Base-by-base conservation (phyloP, 805 yeast genomes). In the Ogataea paraovalis region DNA sequence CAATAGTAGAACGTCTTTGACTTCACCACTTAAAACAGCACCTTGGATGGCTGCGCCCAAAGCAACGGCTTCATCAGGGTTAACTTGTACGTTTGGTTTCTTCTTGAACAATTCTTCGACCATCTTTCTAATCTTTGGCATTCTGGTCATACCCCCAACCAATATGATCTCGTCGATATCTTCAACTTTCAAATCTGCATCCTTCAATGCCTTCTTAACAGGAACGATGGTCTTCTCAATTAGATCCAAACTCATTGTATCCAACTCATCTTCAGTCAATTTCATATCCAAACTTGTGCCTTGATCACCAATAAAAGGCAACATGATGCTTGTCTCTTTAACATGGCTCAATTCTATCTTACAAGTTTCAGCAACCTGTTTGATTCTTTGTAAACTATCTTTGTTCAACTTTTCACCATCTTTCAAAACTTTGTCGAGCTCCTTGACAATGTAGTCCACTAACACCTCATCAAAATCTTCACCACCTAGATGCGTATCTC, bases 11-110 rank as follows among this genome's bases (percentile, higher is more conserved):
- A 90, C 96, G 65, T 90, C 96, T 67, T 87, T 87, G 57, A 90
- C 96, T 71, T 88, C 96, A 70, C 97, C 97, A 50, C 96, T 86
- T 55, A 90, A 76, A 54, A 90, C 96, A 62, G 96, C 97, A 72
- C 97, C 97, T 76, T 90, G 97, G 61, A 90, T 91, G 49, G 97
- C 97, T 55, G 97, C 97, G 74, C 97, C 97, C 72, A 90, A 82
- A 58, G 95, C 94, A 52, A 87, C 95, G 42, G 95, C 95, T 76
- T 87, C 95, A 66, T 87, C 95, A 43, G 97, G 97, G 82, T 90
- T 90, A 61, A 90, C 96, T 46, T 92, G 82, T 75, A 86, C 89
- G 64, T 87, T 85, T 59, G 96, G 95, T 59, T 83, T 87, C 70
- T 78, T 85, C 64, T 83, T 84, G 72, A 90, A 90, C 62, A 87